Conservation (phyloP, 2,329 filamentous ascomycete species). For the Ilyonectria destructans region DNA sequence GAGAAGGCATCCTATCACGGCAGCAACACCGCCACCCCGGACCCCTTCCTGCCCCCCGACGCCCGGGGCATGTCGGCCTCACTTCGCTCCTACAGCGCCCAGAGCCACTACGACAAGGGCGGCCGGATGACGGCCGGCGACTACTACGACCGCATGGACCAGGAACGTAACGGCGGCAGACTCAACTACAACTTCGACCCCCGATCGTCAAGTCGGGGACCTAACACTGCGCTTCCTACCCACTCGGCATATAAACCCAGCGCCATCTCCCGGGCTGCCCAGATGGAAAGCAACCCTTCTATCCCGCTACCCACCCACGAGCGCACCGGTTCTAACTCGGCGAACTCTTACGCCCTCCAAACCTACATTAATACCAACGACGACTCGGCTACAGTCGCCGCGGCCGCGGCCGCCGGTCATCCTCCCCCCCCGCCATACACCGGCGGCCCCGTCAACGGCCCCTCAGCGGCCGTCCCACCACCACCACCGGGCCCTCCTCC, state of each 20-base stretch:
- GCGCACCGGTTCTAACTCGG: conserved; percentile 2
- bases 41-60: conserved; percentile 40
- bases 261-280: conserved; percentile 34
- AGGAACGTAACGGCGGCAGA: conserved; percentile 38
- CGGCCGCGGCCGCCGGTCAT: background rate
- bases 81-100: conserved; percentile 22
- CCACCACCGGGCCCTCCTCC: conserved; percentile 50
- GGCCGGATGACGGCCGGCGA: conserved; percentile 54
- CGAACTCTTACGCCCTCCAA: conserved; percentile 22
- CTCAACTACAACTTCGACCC: conserved; percentile 52
- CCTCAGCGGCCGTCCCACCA: conserved; percentile 38
- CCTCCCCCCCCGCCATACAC: conserved; percentile 9
- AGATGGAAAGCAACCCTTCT: conserved; percentile 25
- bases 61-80: conserved; percentile 17
- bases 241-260: conserved; percentile 67
- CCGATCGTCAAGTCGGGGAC: conserved; percentile 39
- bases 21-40: conserved; percentile 37
- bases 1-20: conserved; percentile 32
- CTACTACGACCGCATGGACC: conserved; percentile 60
- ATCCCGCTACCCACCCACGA: conserved; percentile 27
- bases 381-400: background rate
- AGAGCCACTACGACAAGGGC: conserved; percentile 35
- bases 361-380: conserved; percentile 14
- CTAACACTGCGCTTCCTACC: conserved; percentile 58
- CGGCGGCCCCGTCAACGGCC: background rate